Conservation (phyloP, 2,329 filamentous ascomycete species). For the Diaporthe aspalathi region DNA sequence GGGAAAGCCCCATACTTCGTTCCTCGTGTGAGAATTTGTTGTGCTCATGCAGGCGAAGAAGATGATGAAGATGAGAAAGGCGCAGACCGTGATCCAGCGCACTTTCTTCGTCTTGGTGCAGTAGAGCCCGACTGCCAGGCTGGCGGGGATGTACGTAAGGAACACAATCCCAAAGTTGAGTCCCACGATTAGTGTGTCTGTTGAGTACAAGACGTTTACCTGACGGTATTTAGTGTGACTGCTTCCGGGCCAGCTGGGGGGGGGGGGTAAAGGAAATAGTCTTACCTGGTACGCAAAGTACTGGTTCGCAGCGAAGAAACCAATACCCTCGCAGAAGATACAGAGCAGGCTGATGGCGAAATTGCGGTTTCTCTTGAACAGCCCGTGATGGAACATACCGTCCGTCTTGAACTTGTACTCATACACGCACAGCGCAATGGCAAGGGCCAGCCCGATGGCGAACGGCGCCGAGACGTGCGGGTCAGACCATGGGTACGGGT, state of each 20-base stretch:
- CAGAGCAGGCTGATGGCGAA: constrained; percentile 51
- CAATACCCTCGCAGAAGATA: constrained; percentile 52
- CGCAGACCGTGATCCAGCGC: constrained; percentile 43
- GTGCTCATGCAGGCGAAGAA: constrained; percentile 53
- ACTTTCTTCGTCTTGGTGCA: constrained; percentile 46
- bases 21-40: constrained; percentile 42
- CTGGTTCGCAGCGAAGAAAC: constrained; percentile 55
- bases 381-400: constrained; percentile 55
- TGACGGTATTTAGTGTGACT: neutral
- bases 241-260: too few relatives aligned
- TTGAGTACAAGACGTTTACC: constrained; percentile 51
- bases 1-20: constrained; percentile 51
- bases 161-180: constrained; percentile 50
- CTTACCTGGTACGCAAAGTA: constrained; percentile 54
- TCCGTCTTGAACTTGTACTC: constrained; percentile 51
- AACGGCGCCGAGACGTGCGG: constrained; percentile 52
- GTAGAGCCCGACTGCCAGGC: constrained; percentile 48
- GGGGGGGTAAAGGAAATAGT: neutral
- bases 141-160: constrained; percentile 46
- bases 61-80: constrained; percentile 46
- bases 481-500: constrained; percentile 53
- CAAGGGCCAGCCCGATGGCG: constrained; percentile 47
- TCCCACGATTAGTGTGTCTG: constrained; percentile 48
- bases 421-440: constrained; percentile 47
- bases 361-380: constrained; percentile 51